A percentile compares a stretch with the other conserved stretches of the same genome.
Conservation (phyloP, 75 land plant genomes). For the Chamaecyparis obtusa region DNA sequence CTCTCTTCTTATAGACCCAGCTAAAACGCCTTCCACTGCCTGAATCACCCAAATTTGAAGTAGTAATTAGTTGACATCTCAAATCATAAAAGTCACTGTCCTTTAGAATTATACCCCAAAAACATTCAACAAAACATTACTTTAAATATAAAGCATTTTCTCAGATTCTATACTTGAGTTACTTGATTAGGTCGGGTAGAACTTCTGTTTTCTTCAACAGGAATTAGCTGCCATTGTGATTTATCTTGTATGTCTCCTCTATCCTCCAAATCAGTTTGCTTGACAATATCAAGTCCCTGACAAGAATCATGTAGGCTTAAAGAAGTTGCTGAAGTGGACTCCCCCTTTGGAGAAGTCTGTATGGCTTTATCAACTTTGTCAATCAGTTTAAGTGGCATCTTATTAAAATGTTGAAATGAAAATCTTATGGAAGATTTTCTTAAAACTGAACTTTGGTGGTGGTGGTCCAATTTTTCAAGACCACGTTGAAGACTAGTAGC, state of each 20-base stretch:
- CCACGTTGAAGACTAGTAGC: constrained; percentile 85
- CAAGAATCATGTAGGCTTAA: constrained; percentile 31
- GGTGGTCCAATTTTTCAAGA: constrained; percentile 69
- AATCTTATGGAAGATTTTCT: constrained; percentile 45
- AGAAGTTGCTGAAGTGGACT: constrained; percentile 10
- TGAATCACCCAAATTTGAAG: constrained; percentile 13
- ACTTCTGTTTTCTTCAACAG: constrained; percentile 15
- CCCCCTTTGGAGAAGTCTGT: constrained; percentile 25
- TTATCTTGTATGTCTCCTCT: constrained; percentile 21
- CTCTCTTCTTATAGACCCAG: constrained; percentile 29
- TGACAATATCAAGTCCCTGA: constrained; percentile 7
- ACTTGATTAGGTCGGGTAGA: neutral
- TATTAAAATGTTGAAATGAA: constrained; percentile 59
- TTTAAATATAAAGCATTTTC: neutral
- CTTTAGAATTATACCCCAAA: neutral
- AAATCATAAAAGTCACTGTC: neutral
- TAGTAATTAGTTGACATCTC: neutral
- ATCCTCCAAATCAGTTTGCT: constrained; percentile 9
- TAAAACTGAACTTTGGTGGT: constrained; percentile 47
- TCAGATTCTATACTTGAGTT: constrained; percentile 8
- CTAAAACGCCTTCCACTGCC: constrained; percentile 25
- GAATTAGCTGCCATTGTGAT: constrained; percentile 23
- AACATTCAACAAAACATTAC: neutral
- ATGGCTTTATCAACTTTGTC: constrained; percentile 31
- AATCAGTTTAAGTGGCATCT: constrained; percentile 18